Conservation (phyloP, 345 rosid species). For the Eucalyptus coolabah region DNA sequence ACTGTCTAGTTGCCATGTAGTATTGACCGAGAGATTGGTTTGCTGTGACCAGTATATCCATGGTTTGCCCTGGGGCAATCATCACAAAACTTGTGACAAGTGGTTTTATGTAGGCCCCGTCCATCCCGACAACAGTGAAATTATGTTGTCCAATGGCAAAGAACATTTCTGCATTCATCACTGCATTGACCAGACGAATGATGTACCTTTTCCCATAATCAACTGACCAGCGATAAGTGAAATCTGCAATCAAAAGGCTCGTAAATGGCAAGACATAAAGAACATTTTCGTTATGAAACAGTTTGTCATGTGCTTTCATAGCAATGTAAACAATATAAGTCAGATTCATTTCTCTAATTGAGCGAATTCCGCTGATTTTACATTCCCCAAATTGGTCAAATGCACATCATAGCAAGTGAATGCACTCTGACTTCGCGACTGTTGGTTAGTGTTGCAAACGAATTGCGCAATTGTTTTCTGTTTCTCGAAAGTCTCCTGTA, state of each 20-base stretch:
- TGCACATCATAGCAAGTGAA: background rate
- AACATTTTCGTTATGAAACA: background rate
- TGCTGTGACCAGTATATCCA: background rate
- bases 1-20: slow-evolving; percentile 2
- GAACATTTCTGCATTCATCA: slow-evolving; percentile 3
- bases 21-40: background rate
- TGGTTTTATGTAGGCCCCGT: slow-evolving; percentile 4
- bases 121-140: slow-evolving; percentile 6
- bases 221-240: background rate
- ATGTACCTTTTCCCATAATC: slow-evolving; percentile 1
- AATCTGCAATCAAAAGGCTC: background rate
- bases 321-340: background rate
- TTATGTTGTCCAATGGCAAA: background rate
- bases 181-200: background rate
- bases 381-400: background rate
- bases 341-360: background rate
- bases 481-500: background rate
- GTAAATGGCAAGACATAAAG: background rate
- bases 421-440: background rate
- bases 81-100: background rate
- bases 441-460: background rate
- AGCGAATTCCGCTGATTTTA: background rate
- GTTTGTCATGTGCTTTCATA: background rate
- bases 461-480: background rate
- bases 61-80: slow-evolving; percentile 7